Evolutionary conservation across 2,329 filamentous ascomycete genomes (phyloP).

Genomic region (Thelonectria blattea): DNA sequence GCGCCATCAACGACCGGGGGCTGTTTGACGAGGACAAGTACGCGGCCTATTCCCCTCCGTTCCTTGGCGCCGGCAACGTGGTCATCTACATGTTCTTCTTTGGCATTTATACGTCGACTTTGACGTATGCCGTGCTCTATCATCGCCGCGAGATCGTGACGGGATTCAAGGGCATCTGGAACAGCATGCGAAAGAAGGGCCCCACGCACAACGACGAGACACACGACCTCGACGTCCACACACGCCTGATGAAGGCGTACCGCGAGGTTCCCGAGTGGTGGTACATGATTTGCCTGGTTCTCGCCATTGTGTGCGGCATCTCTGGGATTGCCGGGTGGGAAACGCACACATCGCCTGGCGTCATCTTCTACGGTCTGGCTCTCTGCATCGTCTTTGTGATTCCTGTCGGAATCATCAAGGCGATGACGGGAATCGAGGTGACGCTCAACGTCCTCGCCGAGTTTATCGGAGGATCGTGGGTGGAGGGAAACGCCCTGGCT

Average conservation of each 20-base stretch:
- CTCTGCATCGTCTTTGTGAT: slow-evolving; percentile 59
- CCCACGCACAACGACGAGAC: slow-evolving; percentile 44
- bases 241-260: slow-evolving; percentile 55
- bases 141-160: slow-evolving; percentile 58
- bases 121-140: slow-evolving; percentile 58
- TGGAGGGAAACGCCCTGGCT: slow-evolving; percentile 56
- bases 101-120: slow-evolving; percentile 57
- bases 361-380: slow-evolving; percentile 57
- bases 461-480: slow-evolving; percentile 58
- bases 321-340: slow-evolving; percentile 55
- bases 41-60: slow-evolving; percentile 57
- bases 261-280: slow-evolving; percentile 61
- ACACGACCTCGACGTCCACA: slow-evolving; percentile 54
- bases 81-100: slow-evolving; percentile 63
- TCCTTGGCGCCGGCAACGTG: slow-evolving; percentile 56
- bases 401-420: slow-evolving; percentile 58
- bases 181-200: slow-evolving; percentile 52
- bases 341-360: slow-evolving; percentile 57
- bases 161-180: slow-evolving; percentile 55
- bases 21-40: slow-evolving; percentile 55
- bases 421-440: slow-evolving; percentile 59
- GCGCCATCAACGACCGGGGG: slow-evolving; percentile 49
- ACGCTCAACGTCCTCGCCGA: slow-evolving; percentile 60
- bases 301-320: slow-evolving; percentile 53
- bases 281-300: slow-evolving; percentile 52